These are phyloP conservation scores for Backusella morwellensis DNA, from an alignment of 192 early-diverging fungal genomes.

Conservation along the genomic window DNA sequence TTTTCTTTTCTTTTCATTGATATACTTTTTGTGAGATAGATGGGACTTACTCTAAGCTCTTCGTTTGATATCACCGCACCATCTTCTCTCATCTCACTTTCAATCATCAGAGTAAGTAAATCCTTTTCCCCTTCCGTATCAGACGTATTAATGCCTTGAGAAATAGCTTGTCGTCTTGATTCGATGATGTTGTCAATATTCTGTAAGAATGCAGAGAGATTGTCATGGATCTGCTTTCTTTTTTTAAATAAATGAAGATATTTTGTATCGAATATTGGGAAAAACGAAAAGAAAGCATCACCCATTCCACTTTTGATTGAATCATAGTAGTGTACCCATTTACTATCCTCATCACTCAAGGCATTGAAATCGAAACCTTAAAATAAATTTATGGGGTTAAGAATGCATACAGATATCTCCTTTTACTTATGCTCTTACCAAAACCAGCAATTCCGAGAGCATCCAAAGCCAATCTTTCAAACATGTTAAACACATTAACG, in stretches of 20 bases:
- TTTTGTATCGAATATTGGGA: slow-evolving; percentile 47
- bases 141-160: not conserved
- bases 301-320: slow-evolving; percentile 42
- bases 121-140: slow-evolving; percentile 25
- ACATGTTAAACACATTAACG: not conserved
- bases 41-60: slow-evolving; percentile 28
- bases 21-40: not conserved
- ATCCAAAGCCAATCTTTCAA: slow-evolving; percentile 49
- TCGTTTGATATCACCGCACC: not conserved
- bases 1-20: not conserved
- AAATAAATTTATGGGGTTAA: not conserved
- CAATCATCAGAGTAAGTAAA: slow-evolving; percentile 32
- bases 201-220: slow-evolving; percentile 8
- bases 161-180: not conserved
- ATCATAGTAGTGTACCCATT: slow-evolving; percentile 44
- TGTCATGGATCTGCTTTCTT: slow-evolving; percentile 9
- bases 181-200: slow-evolving; percentile 12
- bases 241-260: slow-evolving; percentile 3
- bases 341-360: slow-evolving; percentile 38
- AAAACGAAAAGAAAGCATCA: slow-evolving; percentile 48
- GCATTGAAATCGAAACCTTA: slow-evolving; percentile 51
- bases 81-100: slow-evolving; percentile 10
- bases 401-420: not conserved
- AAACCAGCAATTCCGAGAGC: slow-evolving; percentile 57
- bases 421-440: not conserved